Conservation (phyloP, 768 basidiomycete genomes). For the Epithele typhae region DNA sequence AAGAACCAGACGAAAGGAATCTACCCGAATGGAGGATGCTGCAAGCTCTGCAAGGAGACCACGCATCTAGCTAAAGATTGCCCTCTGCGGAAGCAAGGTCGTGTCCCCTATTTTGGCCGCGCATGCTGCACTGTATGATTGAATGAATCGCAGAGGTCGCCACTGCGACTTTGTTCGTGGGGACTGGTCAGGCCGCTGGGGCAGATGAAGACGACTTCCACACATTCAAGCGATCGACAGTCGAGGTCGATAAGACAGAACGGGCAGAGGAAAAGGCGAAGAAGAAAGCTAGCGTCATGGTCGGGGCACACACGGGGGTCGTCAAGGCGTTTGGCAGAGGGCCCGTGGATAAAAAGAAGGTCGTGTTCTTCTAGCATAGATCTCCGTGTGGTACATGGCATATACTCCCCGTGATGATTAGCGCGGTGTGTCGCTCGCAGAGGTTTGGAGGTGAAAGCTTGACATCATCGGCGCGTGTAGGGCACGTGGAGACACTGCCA, state of each 20-base stretch:
- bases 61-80: constrained; percentile 87
- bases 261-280: constrained; percentile 41
- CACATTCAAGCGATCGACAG: constrained; percentile 59
- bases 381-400: not conserved
- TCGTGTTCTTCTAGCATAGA: constrained; percentile 20
- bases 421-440: too few species aligned
- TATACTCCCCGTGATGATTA: too few species aligned
- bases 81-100: constrained; percentile 55
- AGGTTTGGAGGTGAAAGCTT: too few species aligned
- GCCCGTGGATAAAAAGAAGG: constrained; percentile 13
- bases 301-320: constrained; percentile 39
- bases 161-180: constrained; percentile 40
- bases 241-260: constrained; percentile 58
- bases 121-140: not conserved
- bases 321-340: constrained; percentile 21
- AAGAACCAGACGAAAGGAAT: constrained; percentile 76
- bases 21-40: constrained; percentile 88
- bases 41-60: constrained; percentile 84
- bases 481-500: constrained; percentile 6
- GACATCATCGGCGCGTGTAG: too few species aligned
- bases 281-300: constrained; percentile 38
- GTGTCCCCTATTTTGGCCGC: constrained; percentile 15
- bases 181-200: constrained; percentile 51
- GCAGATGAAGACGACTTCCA: constrained; percentile 98
- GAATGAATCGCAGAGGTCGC: constrained; percentile 29